Conservation (phyloP, 208 protist species). For the Phytomonas sp. region DNA sequence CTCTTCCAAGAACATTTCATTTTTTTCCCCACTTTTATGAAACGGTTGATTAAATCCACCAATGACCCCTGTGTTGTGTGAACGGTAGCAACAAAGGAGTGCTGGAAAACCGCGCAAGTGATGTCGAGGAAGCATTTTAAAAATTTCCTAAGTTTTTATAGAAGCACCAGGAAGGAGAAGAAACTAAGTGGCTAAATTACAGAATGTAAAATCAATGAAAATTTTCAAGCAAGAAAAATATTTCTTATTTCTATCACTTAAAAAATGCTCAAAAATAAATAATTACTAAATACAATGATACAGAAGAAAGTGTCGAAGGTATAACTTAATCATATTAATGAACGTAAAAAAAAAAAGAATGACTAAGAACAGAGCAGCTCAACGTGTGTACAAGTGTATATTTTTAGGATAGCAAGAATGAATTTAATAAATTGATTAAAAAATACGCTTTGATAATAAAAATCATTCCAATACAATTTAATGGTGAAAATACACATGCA, state of each 20-base stretch:
- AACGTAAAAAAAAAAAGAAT: neutral
- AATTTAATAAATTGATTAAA: too few species aligned
- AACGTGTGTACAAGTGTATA: too few species aligned
- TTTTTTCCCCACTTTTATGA: conserved; percentile 8
- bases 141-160: neutral
- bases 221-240: conserved; percentile 3
- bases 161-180: neutral
- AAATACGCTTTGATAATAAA: too few species aligned
- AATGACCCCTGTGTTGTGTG: neutral
- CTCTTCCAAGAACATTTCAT: conserved; percentile 13
- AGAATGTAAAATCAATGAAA: neutral
- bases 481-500: too few species aligned
- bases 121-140: neutral
- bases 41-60: conserved; percentile 17
- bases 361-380: too few species aligned
- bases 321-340: neutral
- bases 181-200: conserved; percentile 12
- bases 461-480: too few species aligned
- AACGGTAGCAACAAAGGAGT: neutral
- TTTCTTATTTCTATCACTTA: neutral
- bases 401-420: too few species aligned
- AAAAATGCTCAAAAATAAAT: neutral
- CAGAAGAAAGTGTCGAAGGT: neutral
- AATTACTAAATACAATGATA: neutral
- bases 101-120: neutral